Evolutionary conservation across 2,329 filamentous ascomycete genomes (phyloP), one percentile per base, ranked within the genome.

Genomic region (Bipolaris sorokiniana): DNA sequence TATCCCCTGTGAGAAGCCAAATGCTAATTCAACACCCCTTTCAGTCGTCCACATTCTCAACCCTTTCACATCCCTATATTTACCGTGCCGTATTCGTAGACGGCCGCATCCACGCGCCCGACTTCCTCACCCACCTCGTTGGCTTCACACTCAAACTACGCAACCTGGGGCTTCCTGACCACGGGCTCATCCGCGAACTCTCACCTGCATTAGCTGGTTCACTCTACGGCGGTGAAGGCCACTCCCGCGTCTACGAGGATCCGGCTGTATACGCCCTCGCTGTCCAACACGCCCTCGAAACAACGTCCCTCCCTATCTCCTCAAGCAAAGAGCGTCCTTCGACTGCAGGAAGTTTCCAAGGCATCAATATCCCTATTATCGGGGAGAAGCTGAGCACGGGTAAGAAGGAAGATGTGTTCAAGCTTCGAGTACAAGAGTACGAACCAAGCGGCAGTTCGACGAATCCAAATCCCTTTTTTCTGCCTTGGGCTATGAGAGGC

Each of bases 71-170:
- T 70, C 95, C 95, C 0, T 93, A 97, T 75, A 94, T 98, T 56
- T 96, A 92, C 74, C 88, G 95, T 26, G 91, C 93, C n/a, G 92
- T 96, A 15, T 98, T 98, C 73, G 90, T 99, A 51, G 94, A 99
- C 76, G 91, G 93, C 23, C 88, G 93, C 57, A 84, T 97, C 33
- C 94, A 98, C 74, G 90, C 93, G 0, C 92, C 93, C 2, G 93
- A 96, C 75, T 99, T 99, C 71, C 88, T 99, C 48, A 91, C 92
- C 2, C 91, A 97, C 70, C 85, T 99, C 1, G 89, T 99, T 42
- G 93, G 92, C 45, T 97, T 99, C 73, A 90, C 91, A 0, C 85
- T 98, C 63, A 98, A 97, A 71, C 83, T 99, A 9, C 91, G 95
- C 51, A 99, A 99, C 72, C 85, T 97, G 1, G 95, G 95, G 33